Evolutionary conservation across 2,329 filamentous ascomycete species (phyloP).

Genomic region (Cytospora leucostoma): DNA sequence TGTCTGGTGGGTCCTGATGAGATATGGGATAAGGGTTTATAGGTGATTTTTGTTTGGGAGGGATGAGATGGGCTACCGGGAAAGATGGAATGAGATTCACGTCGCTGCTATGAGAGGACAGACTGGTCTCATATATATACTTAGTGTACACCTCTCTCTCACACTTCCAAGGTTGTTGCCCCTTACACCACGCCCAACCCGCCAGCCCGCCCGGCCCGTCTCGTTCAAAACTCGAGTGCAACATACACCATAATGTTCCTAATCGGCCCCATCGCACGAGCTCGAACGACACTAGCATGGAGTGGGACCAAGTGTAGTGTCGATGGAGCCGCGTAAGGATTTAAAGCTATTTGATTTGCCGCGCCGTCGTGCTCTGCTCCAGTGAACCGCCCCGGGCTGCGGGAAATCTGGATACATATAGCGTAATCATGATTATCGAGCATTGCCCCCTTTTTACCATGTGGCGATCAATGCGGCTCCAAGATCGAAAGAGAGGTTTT

Average conservation of each 20-base stretch:
- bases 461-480: background rate
- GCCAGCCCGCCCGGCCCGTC: too few species aligned
- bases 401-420: background rate
- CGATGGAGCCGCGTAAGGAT: background rate
- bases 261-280: background rate
- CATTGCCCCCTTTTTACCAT: background rate
- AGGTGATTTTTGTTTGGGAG: background rate
- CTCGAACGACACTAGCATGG: background rate
- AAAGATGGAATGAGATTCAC: background rate
- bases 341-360: background rate
- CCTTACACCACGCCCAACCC: too few species aligned
- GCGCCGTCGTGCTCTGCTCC: background rate
- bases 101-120: background rate
- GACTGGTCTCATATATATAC: background rate
- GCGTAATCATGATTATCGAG: background rate
- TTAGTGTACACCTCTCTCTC: background rate
- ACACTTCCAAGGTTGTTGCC: too few species aligned
- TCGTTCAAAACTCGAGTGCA: too few species aligned
- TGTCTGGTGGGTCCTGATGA: background rate
- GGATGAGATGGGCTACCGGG: too few species aligned
- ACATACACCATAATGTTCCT: too few species aligned
- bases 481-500: too few species aligned
- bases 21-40: background rate
- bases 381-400: background rate
- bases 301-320: background rate